Conservation (phyloP, 768 basidiomycete species). For the Sporobolomyces phaffii region DNA sequence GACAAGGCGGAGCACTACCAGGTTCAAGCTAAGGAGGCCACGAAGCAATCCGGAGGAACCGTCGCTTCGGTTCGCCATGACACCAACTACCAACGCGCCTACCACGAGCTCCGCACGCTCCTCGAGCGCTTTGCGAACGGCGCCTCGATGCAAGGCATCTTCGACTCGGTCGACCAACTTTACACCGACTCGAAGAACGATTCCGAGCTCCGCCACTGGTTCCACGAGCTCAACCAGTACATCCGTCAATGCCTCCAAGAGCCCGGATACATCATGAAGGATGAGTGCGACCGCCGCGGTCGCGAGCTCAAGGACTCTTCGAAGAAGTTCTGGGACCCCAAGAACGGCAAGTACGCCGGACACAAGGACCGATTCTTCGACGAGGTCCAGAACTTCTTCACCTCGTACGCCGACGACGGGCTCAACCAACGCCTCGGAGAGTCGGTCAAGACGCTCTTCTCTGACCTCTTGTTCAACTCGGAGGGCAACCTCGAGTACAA, state of each 20-base stretch:
- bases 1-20: constrained; percentile 47
- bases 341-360: constrained; percentile 56
- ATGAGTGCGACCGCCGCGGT: constrained; percentile 63
- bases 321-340: constrained; percentile 64
- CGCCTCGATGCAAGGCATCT: constrained; percentile 59
- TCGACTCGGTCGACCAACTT: constrained; percentile 65
- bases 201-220: constrained; percentile 58
- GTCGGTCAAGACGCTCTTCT: constrained; percentile 60
- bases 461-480: constrained; percentile 70
- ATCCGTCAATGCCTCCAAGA: constrained; percentile 41
- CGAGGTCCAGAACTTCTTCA: constrained; percentile 69
- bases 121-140: constrained; percentile 87
- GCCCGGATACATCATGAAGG: constrained; percentile 65
- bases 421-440: constrained; percentile 67
- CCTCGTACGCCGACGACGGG: constrained; percentile 75
- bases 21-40: constrained; percentile 52
- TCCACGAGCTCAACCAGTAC: constrained; percentile 40
- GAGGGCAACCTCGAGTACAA: constrained; percentile 86
- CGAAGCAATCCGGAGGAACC: constrained; percentile 46
- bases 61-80: constrained; percentile 51
- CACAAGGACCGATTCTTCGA: constrained; percentile 79
- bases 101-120: constrained; percentile 61
- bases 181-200: constrained; percentile 71
- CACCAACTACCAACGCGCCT: constrained; percentile 50
- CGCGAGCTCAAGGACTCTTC: constrained; percentile 63